These are phyloP conservation scores for Ceratocystis ficicola DNA, from an alignment of 2,329 filamentous ascomycete species.

Conservation along the genomic window DNA sequence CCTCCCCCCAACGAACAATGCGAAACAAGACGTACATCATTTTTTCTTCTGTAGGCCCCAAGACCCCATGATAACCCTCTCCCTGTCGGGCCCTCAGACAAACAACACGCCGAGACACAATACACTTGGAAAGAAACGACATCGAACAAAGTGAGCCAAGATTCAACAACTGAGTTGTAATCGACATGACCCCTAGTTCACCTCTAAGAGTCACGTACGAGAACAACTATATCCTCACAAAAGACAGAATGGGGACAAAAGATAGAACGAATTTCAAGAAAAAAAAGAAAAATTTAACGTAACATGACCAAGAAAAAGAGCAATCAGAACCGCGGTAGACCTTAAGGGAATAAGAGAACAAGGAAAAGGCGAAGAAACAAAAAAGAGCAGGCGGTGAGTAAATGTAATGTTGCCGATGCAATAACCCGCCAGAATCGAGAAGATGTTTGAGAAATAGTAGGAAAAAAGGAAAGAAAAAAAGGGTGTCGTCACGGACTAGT, in stretches of 20 bases:
- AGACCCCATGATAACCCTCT: too few relatives aligned
- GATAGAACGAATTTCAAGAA: slow-evolving; percentile 21
- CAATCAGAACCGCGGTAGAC: slow-evolving; percentile 1
- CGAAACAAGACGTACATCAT: too few relatives aligned
- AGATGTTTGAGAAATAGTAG: slow-evolving; percentile 23
- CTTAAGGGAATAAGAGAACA: slow-evolving; percentile 18
- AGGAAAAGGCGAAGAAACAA: slow-evolving; percentile 20
- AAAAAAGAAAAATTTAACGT: slow-evolving; percentile 24
- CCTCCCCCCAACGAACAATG: too few relatives aligned
- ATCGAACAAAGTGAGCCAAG: too few relatives aligned
- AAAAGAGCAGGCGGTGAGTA: slow-evolving; percentile 17
- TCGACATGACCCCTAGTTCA: not conserved
- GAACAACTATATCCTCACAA: not conserved
- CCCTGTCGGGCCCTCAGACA: too few relatives aligned
- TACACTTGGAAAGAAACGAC: not conserved
- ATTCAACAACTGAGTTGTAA: too few relatives aligned
- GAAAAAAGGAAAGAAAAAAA: slow-evolving; percentile 17
- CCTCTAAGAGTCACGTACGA: not conserved
- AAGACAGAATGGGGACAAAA: slow-evolving; percentile 24
- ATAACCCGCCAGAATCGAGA: slow-evolving; percentile 13
- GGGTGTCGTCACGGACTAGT: slow-evolving; percentile 4
- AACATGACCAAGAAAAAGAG: slow-evolving; percentile 22
- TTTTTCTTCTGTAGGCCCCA: too few relatives aligned
- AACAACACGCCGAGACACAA: slow-evolving; percentile 5
- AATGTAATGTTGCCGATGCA: slow-evolving; percentile 12